phyloP scores from a whole-genome alignment of 1,284 basidiomycete species.

The Ceratobasidium theobromae region DNA sequence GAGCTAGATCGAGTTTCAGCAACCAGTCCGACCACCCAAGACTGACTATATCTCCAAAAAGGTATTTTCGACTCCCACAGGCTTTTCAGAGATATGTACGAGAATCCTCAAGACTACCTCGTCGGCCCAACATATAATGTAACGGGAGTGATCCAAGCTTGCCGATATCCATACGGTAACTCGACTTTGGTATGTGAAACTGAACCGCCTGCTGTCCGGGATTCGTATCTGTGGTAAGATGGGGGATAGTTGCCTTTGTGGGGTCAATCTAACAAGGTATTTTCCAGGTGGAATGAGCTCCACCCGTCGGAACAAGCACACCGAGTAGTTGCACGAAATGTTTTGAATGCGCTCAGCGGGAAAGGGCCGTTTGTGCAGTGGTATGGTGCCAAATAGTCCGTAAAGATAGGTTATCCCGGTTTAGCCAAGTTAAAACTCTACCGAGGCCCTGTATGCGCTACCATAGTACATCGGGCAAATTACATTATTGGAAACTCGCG shows the following conservation, averaged over 20 bases:
- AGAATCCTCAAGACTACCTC: constrained; percentile 17
- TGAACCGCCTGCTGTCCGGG: constrained; percentile 4
- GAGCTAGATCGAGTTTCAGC: background rate
- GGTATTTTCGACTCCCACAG: constrained; percentile 15
- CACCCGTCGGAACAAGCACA: constrained; percentile 18
- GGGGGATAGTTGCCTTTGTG: background rate
- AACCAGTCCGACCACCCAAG: background rate
- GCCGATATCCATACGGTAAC: constrained; percentile 11
- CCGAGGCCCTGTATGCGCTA: too few relatives aligned
- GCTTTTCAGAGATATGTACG: constrained; percentile 26
- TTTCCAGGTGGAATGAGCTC: constrained; percentile 17
- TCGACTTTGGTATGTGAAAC: constrained; percentile 1
- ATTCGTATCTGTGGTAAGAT: constrained; percentile 28
- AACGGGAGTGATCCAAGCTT: constrained; percentile 11
- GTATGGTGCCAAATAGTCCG: constrained; percentile 21
- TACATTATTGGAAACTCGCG: too few relatives aligned
- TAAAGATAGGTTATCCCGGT: background rate
- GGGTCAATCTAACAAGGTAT: background rate
- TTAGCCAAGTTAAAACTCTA: too few relatives aligned
- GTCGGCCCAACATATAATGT: constrained; percentile 23
- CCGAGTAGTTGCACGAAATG: constrained; percentile 5
- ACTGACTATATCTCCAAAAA: background rate
- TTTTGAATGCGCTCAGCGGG: background rate
- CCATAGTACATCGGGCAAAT: too few relatives aligned
- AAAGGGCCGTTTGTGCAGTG: constrained; percentile 26